Base-by-base conservation (phyloP, 1,284 basidiomycete species). In the Mycosarcoma mackinlayi region DNA sequence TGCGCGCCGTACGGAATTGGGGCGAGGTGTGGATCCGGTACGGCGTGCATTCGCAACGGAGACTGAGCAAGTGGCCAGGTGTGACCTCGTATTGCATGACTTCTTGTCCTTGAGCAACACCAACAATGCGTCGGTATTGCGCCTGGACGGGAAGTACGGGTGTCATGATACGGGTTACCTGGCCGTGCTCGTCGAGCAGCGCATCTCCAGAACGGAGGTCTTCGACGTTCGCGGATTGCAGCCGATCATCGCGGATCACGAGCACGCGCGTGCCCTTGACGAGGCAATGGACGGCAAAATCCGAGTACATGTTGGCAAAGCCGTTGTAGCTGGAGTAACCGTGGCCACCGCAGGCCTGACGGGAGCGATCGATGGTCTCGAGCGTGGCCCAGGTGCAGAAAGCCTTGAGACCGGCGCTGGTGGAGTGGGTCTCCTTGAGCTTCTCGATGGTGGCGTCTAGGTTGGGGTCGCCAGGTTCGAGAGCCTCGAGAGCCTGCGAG, bases 341-440 rank as follows among this genome's bases (percentile, higher is more conserved):
- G 75, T 87, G 87, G 6, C 87, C 87, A 64, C 87, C 87, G 57
- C 85, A 85, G n/a, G 85, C 80, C 79, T 87, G 84, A 47, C 87
- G 81, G 62, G 86, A 86, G 53, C 85, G 86, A 75, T 87, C 87
- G 52, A 88, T 87, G 18, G 86, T 86, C 64, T 87, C 85, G 46
- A 88, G 83, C 44, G 85, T 86, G 8, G 84, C 84, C 87, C 87
- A 88, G 31, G 87, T 87, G 78, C 86, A 88, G 84, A 87, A 87
- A 16, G 87, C 87, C 83, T 88, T 88, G 51, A 88, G 82, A 30
- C 87, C 87, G 2, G 87, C 86, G 25, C 85, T 86, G 4, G 87
- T 87, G 1, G 86, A 85, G 75, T 88, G 87, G 3, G 86, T 87
- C 79, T 87, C 86, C 81, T 87, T 87, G 65, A 88, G 84, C 82